Conservation (phyloP, 768 basidiomycete species). For the Tremella yokohamensis region DNA sequence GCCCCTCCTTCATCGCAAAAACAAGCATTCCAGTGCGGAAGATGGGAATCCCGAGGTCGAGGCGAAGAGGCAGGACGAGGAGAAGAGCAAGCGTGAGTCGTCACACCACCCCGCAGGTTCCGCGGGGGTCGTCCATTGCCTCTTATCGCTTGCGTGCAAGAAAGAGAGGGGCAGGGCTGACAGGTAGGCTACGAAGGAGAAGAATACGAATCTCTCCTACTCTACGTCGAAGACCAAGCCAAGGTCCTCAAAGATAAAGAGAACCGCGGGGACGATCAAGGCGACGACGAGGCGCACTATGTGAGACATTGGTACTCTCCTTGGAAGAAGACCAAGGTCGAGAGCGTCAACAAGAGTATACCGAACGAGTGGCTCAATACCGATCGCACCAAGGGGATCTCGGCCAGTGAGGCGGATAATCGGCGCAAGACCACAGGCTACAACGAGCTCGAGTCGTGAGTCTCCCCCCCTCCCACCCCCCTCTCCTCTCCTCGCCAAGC, state of each 20-base stretch:
- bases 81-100: conserved; percentile 37
- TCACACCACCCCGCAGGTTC: background rate
- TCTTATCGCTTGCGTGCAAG: too few relatives aligned
- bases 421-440: conserved; percentile 52
- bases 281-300: conserved; percentile 46
- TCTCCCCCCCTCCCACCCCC: background rate
- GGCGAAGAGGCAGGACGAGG: conserved; percentile 24
- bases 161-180: too few relatives aligned
- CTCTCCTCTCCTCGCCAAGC: background rate
- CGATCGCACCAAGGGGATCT: conserved; percentile 52
- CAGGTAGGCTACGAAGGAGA: conserved; percentile 44
- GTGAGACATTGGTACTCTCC: conserved; percentile 55
- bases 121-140: too few relatives aligned
- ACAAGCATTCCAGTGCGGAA: conserved; percentile 31
- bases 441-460: conserved; percentile 55
- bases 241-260: conserved; percentile 33
- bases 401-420: conserved; percentile 48
- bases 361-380: conserved; percentile 55
- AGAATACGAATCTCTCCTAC: conserved; percentile 53
- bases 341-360: conserved; percentile 47
- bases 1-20: conserved; percentile 28
- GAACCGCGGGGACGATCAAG: conserved; percentile 46
- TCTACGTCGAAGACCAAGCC: conserved; percentile 51
- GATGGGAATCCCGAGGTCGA: conserved; percentile 35
- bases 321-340: conserved; percentile 53